Base-by-base conservation (phyloP, 768 basidiomycete genomes). In the Trametes sanguinea region DNA sequence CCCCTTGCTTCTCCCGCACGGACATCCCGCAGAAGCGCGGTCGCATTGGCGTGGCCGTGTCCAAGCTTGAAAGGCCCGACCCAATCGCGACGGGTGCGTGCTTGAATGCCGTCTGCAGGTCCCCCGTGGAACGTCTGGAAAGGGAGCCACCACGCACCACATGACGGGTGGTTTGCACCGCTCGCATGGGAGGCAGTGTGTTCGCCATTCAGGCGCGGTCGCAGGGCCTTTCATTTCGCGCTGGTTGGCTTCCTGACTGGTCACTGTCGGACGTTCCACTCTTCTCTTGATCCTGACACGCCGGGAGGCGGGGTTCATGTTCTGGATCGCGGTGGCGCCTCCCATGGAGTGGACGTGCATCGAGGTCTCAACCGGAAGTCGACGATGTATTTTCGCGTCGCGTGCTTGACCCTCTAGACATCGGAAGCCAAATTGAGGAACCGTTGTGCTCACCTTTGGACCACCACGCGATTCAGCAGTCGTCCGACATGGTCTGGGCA, bases 241-340 rank as follows among this genome's bases (percentile, higher is more conserved):
- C 50, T 35, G 9, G 17, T 37, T 27, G 6, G 29, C 42, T 22
- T 37, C 46, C 45, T 45, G 32, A n/a, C 22, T 39, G n/a, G 39
- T 50, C 39, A 32, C 6, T 17, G 32, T 30, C 22, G 8, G n/a
- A 11, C 47, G 51, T 37, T 44, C 27, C 37, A 27, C 54, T 57
- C 47, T 50, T 57, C 46, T 56, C 17, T 37, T 62, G 61, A 62
- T 62, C 61, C 48, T 56, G 50, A 32, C 33, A 11, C n/a, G 51
- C 61, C 52, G 55, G 55, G 61, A 51, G 43, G 60, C 45, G n/a
- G 30, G 11, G 11, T 37, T 6, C 6, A 30, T 10, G 48, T 4
- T 13, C 47, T 48, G 2, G 47, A 13, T 29, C 14, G 30, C 11
- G 48, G 45, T 46, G 30, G 42, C 7, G 42, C 42, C 13, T 8